Percentiles rank a stretch among this genome's conserved stretches.
Evolutionary conservation across 768 basidiomycete species (phyloP).

Genomic region (Lactarius indigo): DNA sequence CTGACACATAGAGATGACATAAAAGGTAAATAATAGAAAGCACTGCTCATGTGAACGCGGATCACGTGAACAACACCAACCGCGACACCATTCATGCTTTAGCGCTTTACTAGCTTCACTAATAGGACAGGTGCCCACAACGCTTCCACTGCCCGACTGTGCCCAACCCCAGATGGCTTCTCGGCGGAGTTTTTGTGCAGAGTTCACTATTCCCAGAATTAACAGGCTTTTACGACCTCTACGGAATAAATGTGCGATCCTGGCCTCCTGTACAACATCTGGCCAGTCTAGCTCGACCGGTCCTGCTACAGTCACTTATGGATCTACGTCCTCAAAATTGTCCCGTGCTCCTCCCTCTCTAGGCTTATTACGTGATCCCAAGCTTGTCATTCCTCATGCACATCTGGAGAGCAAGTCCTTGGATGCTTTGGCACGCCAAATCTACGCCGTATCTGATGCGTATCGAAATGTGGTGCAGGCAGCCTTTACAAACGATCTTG

Average conservation of each 20-base stretch:
- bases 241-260: constrained; percentile 42
- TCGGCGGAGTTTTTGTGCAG: not conserved
- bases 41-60: not conserved
- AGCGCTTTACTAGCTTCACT: not conserved
- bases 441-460: constrained; percentile 53
- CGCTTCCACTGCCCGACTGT: too few relatives aligned
- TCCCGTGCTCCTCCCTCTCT: constrained; percentile 33
- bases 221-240: constrained; percentile 47
- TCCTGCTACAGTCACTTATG: constrained; percentile 22
- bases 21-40: not conserved
- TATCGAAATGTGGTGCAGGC: constrained; percentile 50
- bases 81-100: not conserved
- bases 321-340: constrained; percentile 2
- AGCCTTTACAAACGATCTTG: constrained; percentile 26
- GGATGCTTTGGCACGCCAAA: constrained; percentile 44
- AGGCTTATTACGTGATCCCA: constrained; percentile 37
- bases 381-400: constrained; percentile 34
- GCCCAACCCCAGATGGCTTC: not conserved
- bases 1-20: not conserved
- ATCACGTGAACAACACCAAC: not conserved
- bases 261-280: constrained; percentile 32
- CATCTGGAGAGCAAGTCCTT: constrained; percentile 35
- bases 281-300: constrained; percentile 25
- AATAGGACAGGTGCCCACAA: not conserved
- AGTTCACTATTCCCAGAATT: constrained; percentile 40